Evolutionary conservation across 2,329 filamentous ascomycete species (phyloP), one percentile per base, ranked within the genome.

Genomic region (Colletotrichum sp.): DNA sequence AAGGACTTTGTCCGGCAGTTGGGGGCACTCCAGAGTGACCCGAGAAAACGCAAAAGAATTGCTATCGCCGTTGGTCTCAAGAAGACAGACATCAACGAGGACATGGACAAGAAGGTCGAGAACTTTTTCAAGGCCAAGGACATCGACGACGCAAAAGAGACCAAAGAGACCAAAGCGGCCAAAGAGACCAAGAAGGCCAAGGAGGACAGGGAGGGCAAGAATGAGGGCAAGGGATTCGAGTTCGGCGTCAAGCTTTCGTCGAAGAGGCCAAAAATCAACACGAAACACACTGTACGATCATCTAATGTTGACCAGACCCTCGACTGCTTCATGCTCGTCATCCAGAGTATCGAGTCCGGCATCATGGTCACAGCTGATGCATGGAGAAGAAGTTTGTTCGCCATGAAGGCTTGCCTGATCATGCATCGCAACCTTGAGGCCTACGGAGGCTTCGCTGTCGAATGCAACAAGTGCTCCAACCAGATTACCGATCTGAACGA

Each of bases 321-420:
- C 4, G 77, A 79, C 10, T 75, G 74, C 55, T 76, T 79, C 55
- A 77, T 78, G 30, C 32, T 79, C 43, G 67, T 78, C 16, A 67
- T 77, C 1, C 79, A 80, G 43, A 78, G 75, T 62, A 68, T 78
- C 22, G 36, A 68, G 13, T 55, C 61, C 5, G 77, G 74, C 6
- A 68, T 76, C n/a, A 65, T 74, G 28, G 28, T 34, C 9, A 52
- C 58, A 12, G 30, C 28, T 6, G 65, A 65, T 6, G 74, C 70
- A 8, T 74, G 34, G 55, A 43, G 70, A 5, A 55, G 70, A 16
- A 30, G 16, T 13, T 2, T 15, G 16, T 76, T 74, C 43, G 8
- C 36, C 4, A 28, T 61, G 6, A 76, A 76, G 58, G 25, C 30
- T 10, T 58, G 52, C 34, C 13, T 28, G 13, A 18, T 75, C 3